phyloP scores from a whole-genome alignment of 148 eudicot genomes.

The Mesembryanthemum crystallinum region DNA sequence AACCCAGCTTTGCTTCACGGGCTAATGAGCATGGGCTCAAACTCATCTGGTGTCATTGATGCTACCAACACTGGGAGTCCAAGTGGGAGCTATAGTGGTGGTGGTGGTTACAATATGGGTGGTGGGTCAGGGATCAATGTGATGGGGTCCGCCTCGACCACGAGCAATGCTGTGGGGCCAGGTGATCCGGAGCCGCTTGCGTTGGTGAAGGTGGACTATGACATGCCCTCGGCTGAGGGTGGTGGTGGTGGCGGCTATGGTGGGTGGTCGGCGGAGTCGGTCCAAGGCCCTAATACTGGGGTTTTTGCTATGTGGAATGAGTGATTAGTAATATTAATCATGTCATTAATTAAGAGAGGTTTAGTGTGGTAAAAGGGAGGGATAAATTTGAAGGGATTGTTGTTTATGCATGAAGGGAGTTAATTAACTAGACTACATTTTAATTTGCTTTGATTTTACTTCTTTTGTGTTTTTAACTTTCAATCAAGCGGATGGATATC shows the following conservation, averaged over 20 bases:
- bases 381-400: neutral
- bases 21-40: constrained; percentile 58
- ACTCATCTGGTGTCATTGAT: constrained; percentile 43
- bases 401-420: constrained; percentile 4
- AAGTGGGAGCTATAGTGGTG: constrained; percentile 55
- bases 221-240: constrained; percentile 46
- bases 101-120: constrained; percentile 24
- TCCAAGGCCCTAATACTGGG: constrained; percentile 59
- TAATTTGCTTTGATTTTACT: constrained; percentile 10
- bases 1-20: constrained; percentile 81
- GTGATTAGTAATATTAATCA: constrained; percentile 18
- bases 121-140: constrained; percentile 27
- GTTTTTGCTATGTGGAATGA: constrained; percentile 85
- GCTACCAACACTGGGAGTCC: constrained; percentile 43
- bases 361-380: neutral
- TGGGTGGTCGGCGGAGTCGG: constrained; percentile 77
- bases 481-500: constrained; percentile 6
- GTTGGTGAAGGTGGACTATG: constrained; percentile 77
- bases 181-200: constrained; percentile 47
- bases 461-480: constrained; percentile 5
- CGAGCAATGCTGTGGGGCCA: constrained; percentile 39
- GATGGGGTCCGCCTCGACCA: constrained; percentile 37
- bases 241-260: constrained; percentile 33
- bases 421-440: neutral
- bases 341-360: neutral